phyloP scores from a whole-genome alignment of 139 green algal genomes.

The Micractinium conductrix region DNA sequence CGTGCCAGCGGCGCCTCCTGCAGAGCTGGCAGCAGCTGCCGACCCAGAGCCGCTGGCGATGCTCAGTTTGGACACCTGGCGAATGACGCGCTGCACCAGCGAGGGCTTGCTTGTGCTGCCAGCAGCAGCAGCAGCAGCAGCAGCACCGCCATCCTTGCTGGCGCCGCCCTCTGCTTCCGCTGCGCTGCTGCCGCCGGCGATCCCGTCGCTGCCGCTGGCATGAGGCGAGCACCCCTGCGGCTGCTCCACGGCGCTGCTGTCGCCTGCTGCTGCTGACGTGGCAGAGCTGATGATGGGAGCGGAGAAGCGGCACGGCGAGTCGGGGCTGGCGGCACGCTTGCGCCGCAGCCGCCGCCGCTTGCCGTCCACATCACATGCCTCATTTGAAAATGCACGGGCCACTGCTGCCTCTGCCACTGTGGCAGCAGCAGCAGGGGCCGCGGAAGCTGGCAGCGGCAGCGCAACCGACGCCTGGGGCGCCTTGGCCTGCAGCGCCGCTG shows the following conservation, averaged over 20 bases:
- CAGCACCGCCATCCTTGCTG: not conserved
- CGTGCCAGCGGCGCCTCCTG: not conserved
- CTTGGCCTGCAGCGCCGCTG: no score
- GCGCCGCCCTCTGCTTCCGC: not conserved
- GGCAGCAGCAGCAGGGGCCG: not conserved
- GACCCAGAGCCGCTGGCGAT: not conserved
- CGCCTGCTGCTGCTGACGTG: not conserved
- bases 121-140: not conserved
- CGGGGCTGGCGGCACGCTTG: conserved; percentile 40
- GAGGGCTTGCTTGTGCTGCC: not conserved
- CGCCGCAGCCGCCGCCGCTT: conserved; percentile 43
- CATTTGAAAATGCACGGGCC: not conserved
- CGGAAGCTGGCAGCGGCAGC: no score
- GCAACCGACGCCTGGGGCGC: no score
- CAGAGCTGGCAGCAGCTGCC: not conserved
- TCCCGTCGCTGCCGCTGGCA: no score
- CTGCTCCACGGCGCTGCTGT: not conserved
- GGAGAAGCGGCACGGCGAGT: conserved; percentile 24
- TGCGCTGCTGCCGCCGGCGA: not conserved
- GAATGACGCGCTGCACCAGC: conserved; percentile 18
- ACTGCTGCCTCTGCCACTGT: not conserved
- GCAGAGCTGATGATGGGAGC: not conserved
- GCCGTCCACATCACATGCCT: conserved; percentile 38
- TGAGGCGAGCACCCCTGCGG: not conserved
- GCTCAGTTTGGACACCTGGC: conserved; percentile 27